A percentile compares a stretch with the other conserved stretches of the same genome.
phyloP scores from a whole-genome alignment of 768 basidiomycete genomes.

The Fomitopsis pulvina region DNA sequence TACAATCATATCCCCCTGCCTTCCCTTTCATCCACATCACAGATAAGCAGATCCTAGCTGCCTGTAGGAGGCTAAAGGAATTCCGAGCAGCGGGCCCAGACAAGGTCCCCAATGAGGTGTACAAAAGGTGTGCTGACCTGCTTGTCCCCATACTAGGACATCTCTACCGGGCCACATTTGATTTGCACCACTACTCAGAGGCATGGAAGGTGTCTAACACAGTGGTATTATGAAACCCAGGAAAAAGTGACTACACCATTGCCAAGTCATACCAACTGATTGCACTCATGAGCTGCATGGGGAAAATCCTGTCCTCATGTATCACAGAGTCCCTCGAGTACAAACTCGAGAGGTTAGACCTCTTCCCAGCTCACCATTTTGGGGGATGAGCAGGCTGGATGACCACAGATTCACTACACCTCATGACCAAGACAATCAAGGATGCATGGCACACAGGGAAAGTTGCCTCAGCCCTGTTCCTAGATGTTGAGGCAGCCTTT shows the following conservation, averaged over 20 bases:
- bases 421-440: slow-evolving; percentile 15
- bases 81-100: slow-evolving; percentile 29
- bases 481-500: slow-evolving; percentile 31
- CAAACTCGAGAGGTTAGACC: slow-evolving; percentile 1
- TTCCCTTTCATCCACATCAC: slow-evolving; percentile 17
- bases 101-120: slow-evolving; percentile 26
- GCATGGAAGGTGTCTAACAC: slow-evolving; percentile 24
- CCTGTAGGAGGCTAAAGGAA: slow-evolving; percentile 23
- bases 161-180: slow-evolving; percentile 25
- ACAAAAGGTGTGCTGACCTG: slow-evolving; percentile 19
- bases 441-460: slow-evolving; percentile 16
- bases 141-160: slow-evolving; percentile 21
- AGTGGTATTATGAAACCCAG: slow-evolving; percentile 28
- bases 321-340: slow-evolving; percentile 10
- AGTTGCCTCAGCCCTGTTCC: slow-evolving; percentile 21
- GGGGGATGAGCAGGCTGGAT: slow-evolving; percentile 17
- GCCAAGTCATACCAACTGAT: slow-evolving; percentile 30
- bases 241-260: slow-evolving; percentile 25
- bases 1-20: too few species aligned
- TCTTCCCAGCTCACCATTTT: slow-evolving; percentile 19
- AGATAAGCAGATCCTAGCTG: slow-evolving; percentile 18
- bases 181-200: slow-evolving; percentile 18
- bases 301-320: slow-evolving; percentile 18
- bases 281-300: slow-evolving; percentile 22
- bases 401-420: slow-evolving; percentile 23